phyloP scores from a whole-genome alignment of 345 rosid species.

The Euphorbia tirucalli region DNA sequence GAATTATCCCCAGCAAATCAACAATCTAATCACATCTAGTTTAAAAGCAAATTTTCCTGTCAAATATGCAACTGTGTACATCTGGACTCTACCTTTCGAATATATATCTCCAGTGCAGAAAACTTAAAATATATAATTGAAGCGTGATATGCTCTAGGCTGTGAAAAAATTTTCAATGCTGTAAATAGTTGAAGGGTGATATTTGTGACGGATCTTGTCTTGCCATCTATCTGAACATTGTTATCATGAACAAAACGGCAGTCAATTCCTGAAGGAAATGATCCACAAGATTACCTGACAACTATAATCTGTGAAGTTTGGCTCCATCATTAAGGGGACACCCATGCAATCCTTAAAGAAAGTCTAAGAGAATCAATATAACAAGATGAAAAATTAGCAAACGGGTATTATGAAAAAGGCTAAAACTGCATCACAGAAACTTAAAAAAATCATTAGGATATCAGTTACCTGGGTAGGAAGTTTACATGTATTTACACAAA shows the following conservation, averaged over 20 bases:
- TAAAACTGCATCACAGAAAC: not conserved
- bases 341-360: conserved; percentile 88
- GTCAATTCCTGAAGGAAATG: not conserved
- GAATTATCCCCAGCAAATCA: not conserved
- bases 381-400: not conserved
- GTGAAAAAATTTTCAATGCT: not conserved
- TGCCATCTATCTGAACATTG: not conserved
- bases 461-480: conserved; percentile 83
- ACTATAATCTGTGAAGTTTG: conserved; percentile 81
- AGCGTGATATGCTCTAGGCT: no score
- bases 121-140: no score
- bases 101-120: not conserved
- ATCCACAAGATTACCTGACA: conserved; percentile 56
- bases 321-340: conserved; percentile 82
- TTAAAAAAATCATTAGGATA: not conserved
- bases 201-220: not conserved
- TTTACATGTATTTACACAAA: conserved; percentile 85
- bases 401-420: not conserved
- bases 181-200: not conserved
- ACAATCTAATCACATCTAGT: not conserved
- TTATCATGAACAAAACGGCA: not conserved
- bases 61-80: not conserved
- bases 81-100: not conserved
- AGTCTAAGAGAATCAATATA: conserved; percentile 35
- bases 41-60: not conserved